Evolutionary conservation across 177 flowering plant genomes (phyloP), one percentile per base, ranked within the genome.

Genomic region (Vitis hybrid): DNA sequence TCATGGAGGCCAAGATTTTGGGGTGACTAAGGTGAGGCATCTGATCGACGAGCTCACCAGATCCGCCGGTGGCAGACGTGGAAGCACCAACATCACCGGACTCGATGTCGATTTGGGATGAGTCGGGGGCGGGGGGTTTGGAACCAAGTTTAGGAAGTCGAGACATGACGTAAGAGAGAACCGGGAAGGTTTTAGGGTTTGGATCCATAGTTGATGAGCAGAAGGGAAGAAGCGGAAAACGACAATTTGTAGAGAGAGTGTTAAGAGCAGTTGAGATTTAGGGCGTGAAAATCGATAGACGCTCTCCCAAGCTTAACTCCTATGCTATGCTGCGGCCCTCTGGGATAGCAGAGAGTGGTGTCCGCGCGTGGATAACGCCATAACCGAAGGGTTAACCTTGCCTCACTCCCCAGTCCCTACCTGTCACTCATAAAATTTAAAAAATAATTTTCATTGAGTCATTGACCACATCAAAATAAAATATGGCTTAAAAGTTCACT

Each of bases 161-260:
- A 61, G 83, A 66, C 86, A 93, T 78, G 76, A 90, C 89, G 74
- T 90, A 90, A 61, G 95, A 88, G 70, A 93, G 91, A 14, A 93
- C 76, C 14, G 98, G 98, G 84, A 81, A 84, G 45, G 60, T 77
- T 16, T 64, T 83, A 20, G 94, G 91, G 74, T 82, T 86, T 9
- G 96, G 97, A 85, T 93, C 97, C 98, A 91, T 93, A 2, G 61
- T 18, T 55, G 3, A 3, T 3, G 16, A 49, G 4, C 18, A 2
- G 16, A 62, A 10, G n/a, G 39, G 45, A 39, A 39, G 45, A 39
- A 39, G 8, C 6, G 8, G 45, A 7, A 39, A 39, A 39, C 45
- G 45, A 39, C 1, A 1, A 39, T 39, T 39, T 7, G 45, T 7
- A 39, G 45, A 34, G 39, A 31, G 45, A 39, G 8, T 39, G 45